phyloP scores from a whole-genome alignment of 176 grass and related monocot species.

The Hordeum vulgare region DNA sequence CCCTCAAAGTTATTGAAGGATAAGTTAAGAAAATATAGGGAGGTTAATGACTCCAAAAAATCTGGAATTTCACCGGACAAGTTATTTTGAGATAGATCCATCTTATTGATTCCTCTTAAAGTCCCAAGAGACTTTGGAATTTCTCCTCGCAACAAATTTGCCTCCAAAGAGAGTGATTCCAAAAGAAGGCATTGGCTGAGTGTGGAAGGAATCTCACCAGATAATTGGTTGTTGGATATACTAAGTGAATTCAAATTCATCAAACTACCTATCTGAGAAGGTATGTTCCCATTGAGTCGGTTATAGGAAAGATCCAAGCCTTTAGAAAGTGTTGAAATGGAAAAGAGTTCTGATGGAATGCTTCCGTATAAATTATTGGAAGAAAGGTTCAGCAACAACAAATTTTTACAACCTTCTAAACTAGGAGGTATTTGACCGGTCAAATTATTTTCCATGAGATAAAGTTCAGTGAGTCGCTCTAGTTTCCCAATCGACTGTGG shows the following conservation, averaged over 20 bases:
- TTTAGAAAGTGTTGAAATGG: background rate
- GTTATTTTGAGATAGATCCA: background rate
- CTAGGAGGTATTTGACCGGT: background rate
- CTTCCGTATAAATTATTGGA: background rate
- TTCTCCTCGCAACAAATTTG: background rate
- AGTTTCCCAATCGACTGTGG: background rate
- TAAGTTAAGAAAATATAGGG: background rate
- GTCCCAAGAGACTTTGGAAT: background rate
- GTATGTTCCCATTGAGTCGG: background rate
- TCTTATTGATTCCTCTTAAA: background rate
- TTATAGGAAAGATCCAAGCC: background rate
- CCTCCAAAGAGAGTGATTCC: background rate
- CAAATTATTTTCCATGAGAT: background rate
- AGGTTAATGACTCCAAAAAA: background rate
- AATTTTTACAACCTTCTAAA: background rate
- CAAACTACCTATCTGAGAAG: background rate
- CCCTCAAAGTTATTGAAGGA: background rate
- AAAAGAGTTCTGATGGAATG: background rate
- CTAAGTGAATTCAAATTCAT: background rate
- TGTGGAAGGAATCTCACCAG: background rate
- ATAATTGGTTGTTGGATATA: background rate
- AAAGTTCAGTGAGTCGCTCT: background rate
- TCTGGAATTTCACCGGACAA: background rate
- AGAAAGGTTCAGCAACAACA: background rate
- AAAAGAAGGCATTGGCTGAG: background rate